Conservation (phyloP, 2,329 filamentous ascomycete genomes). For the Cladosporium sp. region DNA sequence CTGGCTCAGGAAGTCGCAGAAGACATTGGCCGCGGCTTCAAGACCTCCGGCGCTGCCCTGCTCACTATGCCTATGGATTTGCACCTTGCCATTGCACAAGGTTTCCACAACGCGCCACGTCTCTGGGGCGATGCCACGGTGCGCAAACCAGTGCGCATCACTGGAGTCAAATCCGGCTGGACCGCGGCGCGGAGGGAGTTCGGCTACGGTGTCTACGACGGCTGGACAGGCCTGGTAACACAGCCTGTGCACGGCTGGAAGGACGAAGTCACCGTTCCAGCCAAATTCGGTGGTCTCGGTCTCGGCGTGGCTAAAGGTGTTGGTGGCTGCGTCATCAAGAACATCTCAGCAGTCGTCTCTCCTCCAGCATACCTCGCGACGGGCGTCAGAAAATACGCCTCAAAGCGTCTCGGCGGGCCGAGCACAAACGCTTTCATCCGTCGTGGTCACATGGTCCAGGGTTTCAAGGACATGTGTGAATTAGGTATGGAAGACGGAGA, state of each 20-base stretch:
- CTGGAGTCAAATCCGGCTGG: slow-evolving; percentile 69
- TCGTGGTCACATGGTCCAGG: slow-evolving; percentile 28
- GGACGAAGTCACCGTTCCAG: slow-evolving; percentile 37
- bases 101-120: slow-evolving; percentile 81
- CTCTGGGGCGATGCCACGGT: slow-evolving; percentile 82
- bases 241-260: slow-evolving; percentile 67
- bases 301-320: slow-evolving; percentile 74
- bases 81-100: slow-evolving; percentile 73
- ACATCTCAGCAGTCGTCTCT: slow-evolving; percentile 60
- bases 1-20: slow-evolving; percentile 43
- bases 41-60: slow-evolving; percentile 68
- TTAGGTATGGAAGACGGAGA: slow-evolving; percentile 15
- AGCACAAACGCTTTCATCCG: slow-evolving; percentile 27
- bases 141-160: slow-evolving; percentile 70
- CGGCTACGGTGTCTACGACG: slow-evolving; percentile 68
- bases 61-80: slow-evolving; percentile 81
- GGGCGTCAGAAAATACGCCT: slow-evolving; percentile 72
- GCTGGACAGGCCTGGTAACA: slow-evolving; percentile 68
- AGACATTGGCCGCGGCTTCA: slow-evolving; percentile 62
- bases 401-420: slow-evolving; percentile 43
- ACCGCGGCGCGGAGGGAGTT: slow-evolving; percentile 66
- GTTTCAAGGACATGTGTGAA: slow-evolving; percentile 25
- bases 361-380: slow-evolving; percentile 79
- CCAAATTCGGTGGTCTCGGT: slow-evolving; percentile 28
- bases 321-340: slow-evolving; percentile 75